Base-by-base conservation (phyloP, 192 early-diverging fungal genomes). In the Diversispora epigaea region DNA sequence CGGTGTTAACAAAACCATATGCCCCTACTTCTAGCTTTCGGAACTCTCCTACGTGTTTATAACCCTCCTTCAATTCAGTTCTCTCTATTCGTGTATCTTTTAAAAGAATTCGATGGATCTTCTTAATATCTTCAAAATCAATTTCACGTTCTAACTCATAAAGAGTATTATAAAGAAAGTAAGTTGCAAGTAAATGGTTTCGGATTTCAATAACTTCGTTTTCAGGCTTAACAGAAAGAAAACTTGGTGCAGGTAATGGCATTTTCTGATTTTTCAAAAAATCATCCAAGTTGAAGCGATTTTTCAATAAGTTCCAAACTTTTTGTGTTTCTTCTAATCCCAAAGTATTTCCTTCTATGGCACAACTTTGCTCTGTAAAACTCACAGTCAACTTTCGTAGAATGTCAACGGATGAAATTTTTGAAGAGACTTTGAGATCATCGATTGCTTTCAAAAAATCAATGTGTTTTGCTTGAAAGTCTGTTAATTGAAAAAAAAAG, bases 291-390 rank as follows among this genome's bases (percentile, higher is more conserved):
- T 46, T 40, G 17, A 41, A 73, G 4, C 41, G 19, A n/a, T n/a
- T 22, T 4, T 21, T 60, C 21, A 73, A 41, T 4, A 12, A 60
- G 6, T 72, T 61, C 41, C 71, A 72, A 72, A 72, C 10, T 61
- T 50, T 22, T 61, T 25, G 43, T 14, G 44, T 46, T 25, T 73
- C 71, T 71, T 4, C 52, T 19, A 55, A 6, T 32, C 17, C 19
- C 25, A 73, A 60, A 21, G 7, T 47, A 45, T 73, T 73, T 32
- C 40, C 56, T 49, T 62, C 57, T 25, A 71, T 56, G 3, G 52
- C 69, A 21, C 69, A 71, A 71, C 69, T 71, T 57, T 32, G 40
- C 9, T 71, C 40, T 58, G 54, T 12, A 71, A 71, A 73, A 73
- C 21, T 47, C 4, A 32, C 71, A 17, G 44, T 73, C 39, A 61